These are phyloP conservation scores for Skeletonema grethae DNA, from an alignment of 108 stramenopile species.

Conservation along the genomic window DNA sequence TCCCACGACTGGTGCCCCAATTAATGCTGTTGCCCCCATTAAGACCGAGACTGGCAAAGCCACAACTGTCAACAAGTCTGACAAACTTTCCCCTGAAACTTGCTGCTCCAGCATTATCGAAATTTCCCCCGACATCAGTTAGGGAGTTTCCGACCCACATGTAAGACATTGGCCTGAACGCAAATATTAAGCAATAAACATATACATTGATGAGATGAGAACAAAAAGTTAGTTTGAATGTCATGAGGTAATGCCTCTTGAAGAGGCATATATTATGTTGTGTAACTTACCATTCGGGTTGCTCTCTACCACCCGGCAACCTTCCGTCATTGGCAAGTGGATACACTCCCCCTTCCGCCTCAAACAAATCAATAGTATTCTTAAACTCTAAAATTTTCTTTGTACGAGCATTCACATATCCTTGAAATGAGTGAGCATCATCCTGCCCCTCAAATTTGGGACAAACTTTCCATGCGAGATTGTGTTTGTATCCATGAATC, in stretches of 20 bases:
- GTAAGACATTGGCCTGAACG: constrained; percentile 32
- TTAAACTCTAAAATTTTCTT: constrained; percentile 6
- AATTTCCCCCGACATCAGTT: constrained; percentile 2
- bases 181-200: not conserved
- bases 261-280: not conserved
- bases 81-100: not conserved
- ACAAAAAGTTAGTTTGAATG: not conserved
- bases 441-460: constrained; percentile 21
- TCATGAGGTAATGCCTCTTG: not conserved
- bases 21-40: not conserved
- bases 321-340: constrained; percentile 23
- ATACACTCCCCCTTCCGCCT: constrained; percentile 23
- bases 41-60: not conserved
- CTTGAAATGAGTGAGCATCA: constrained; percentile 7
- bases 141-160: constrained; percentile 5
- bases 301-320: constrained; percentile 7
- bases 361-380: constrained; percentile 29
- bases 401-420: constrained; percentile 21
- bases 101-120: not conserved
- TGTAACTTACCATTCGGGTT: constrained; percentile 10
- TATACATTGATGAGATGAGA: not conserved
- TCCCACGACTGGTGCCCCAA: not conserved
- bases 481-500: constrained; percentile 9
- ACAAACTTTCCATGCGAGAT: constrained; percentile 20
- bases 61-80: not conserved